Evolutionary conservation across 257 asterid genomes (phyloP), one percentile per base, ranked within the genome.

Genomic region (Solanum sejunctum): DNA sequence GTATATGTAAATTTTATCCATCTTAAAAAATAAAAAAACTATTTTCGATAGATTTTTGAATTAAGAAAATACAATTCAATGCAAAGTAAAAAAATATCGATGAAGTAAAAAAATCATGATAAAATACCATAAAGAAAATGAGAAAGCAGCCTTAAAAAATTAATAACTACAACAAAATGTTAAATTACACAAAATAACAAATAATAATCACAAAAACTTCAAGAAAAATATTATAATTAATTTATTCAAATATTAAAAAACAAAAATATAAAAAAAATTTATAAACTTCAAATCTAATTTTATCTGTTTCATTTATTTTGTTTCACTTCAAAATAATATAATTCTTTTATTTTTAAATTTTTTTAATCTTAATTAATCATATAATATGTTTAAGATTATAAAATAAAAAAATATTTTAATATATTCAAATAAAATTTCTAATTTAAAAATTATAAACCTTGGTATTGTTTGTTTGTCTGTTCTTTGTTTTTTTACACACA

Each of bases 271-370:
- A 17, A 3, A 7, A 7, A 10, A 16, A 16, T 2, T 56, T 20
- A 7, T 56, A 56, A 56, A 56, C 21, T 17, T 58, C n/a, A 20
- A 58, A 20, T 58, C 9, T 8, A 58, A 58, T 20, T 3, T 1
- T 58, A 1, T n/a, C 1, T 9, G 28, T 58, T 5, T 1, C 7
- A 58, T 0, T 0, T 2, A 18, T 20, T 1, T 9, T 20, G 2
- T 17, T 57, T 55, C 21, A 3, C 17, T 55, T 58, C 0, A 21
- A 58, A 20, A 58, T 20, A 3, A 13, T 3, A 3, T 20, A 17
- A 0, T 58, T 3, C 0, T 20, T 58, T 0, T 1, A 0, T 20
- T 58, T 2, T n/a, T 9, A 20, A 0, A 0, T 9, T 1, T 9
- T 10, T n/a, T 58, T 20, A 58, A n/a, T 58, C 20, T 1, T 58